These are phyloP conservation scores for Solanum peruvianum DNA, from an alignment of 257 asterid species.

Conservation along the genomic window DNA sequence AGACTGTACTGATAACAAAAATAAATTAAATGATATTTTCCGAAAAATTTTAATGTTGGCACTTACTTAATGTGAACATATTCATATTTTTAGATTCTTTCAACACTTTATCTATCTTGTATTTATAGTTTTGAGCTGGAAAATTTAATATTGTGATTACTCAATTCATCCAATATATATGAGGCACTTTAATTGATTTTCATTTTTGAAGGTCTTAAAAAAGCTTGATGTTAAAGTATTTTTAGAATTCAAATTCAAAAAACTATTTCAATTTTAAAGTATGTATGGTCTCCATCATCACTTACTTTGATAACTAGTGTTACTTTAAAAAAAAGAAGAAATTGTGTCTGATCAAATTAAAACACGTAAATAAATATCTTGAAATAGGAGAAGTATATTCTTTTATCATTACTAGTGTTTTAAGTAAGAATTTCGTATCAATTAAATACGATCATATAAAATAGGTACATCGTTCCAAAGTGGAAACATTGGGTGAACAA, in stretches of 20 bases:
- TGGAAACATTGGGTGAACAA: neutral
- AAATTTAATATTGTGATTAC: neutral
- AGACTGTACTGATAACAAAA: neutral
- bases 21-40: neutral
- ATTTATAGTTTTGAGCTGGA: neutral
- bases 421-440: neutral
- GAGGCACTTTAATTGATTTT: neutral
- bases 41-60: neutral
- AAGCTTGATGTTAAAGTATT: neutral
- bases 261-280: neutral
- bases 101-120: neutral
- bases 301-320: neutral
- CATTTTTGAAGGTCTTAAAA: neutral
- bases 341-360: neutral
- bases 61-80: neutral
- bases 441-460: neutral
- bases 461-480: neutral
- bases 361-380: neutral
- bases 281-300: neutral
- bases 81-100: neutral
- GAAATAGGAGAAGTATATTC: neutral
- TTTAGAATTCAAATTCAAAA: neutral
- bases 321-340: too few relatives aligned
- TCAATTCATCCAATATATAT: neutral
- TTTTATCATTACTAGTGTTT: neutral